These are phyloP conservation scores for Puccinellia tenuiflora DNA, from an alignment of 176 grass and related monocot species.

Conservation along the genomic window DNA sequence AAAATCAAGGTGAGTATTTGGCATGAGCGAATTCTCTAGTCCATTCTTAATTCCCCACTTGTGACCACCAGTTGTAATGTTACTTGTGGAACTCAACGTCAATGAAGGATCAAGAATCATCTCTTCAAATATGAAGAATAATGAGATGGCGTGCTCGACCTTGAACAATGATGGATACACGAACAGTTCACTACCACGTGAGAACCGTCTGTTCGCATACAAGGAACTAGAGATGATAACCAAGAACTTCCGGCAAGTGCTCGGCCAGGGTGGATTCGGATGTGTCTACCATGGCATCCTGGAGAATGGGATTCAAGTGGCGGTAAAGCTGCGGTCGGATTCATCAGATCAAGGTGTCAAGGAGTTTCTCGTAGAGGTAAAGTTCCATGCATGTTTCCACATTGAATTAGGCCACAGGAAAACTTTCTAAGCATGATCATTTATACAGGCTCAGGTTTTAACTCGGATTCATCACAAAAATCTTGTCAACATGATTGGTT, in stretches of 20 bases:
- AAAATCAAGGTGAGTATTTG: conserved; percentile 12
- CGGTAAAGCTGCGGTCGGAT: neutral
- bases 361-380: neutral
- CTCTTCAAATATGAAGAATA: too few relatives aligned
- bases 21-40: neutral
- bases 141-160: neutral
- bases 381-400: neutral
- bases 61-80: neutral
- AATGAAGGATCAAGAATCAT: neutral
- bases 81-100: neutral
- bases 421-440: neutral
- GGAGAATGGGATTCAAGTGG: neutral
- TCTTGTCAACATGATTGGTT: conserved; percentile 25
- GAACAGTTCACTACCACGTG: neutral
- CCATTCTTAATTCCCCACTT: neutral
- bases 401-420: neutral
- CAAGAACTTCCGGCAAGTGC: neutral
- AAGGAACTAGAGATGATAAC: neutral
- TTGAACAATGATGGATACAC: neutral
- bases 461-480: neutral
- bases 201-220: neutral
- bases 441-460: neutral
- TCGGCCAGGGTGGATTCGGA: neutral
- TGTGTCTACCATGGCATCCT: neutral
- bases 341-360: neutral